Conservation (phyloP, 2,329 filamentous ascomycete genomes). For the Sporothrix dimorphospora region DNA sequence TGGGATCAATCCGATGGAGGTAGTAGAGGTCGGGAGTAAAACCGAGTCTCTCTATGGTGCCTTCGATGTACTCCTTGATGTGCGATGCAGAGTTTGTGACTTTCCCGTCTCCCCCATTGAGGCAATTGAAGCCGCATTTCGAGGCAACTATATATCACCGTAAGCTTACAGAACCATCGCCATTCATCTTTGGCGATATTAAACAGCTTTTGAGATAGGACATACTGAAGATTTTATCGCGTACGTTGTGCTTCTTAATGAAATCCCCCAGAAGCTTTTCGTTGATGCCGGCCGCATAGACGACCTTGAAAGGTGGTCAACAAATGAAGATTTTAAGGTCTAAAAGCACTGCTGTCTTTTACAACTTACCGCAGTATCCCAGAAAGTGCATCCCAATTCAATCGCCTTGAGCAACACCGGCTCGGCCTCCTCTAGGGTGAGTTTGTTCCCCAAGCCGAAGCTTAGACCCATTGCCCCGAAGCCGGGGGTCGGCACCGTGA, state of each 20-base stretch:
- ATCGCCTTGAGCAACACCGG: constrained; percentile 29
- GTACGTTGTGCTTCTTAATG: not conserved
- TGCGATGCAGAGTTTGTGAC: not conserved
- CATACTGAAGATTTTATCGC: not conserved
- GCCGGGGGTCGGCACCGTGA: constrained; percentile 47
- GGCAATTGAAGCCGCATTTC: not conserved
- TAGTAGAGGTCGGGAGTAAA: not conserved
- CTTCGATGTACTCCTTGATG: not conserved
- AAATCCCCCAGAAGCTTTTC: not conserved
- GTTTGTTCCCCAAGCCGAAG: constrained; percentile 16
- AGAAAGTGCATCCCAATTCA: constrained; percentile 31
- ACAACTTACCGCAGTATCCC: constrained; percentile 25
- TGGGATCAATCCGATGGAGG: not conserved
- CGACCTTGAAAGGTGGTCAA: not conserved
- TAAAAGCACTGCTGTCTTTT: too few relatives aligned
- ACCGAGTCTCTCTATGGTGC: not conserved
- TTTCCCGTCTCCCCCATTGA: not conserved
- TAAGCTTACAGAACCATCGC: too few relatives aligned
- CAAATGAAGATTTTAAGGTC: too few relatives aligned
- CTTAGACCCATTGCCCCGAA: constrained; percentile 53
- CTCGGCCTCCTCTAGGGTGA: constrained; percentile 26
- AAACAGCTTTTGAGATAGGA: not conserved
- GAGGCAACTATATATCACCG: not conserved
- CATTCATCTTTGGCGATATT: too few relatives aligned
- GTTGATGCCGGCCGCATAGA: not conserved